These are phyloP conservation scores for Salix koriyanagi DNA, from an alignment of 345 rosid genomes.

Conservation along the genomic window DNA sequence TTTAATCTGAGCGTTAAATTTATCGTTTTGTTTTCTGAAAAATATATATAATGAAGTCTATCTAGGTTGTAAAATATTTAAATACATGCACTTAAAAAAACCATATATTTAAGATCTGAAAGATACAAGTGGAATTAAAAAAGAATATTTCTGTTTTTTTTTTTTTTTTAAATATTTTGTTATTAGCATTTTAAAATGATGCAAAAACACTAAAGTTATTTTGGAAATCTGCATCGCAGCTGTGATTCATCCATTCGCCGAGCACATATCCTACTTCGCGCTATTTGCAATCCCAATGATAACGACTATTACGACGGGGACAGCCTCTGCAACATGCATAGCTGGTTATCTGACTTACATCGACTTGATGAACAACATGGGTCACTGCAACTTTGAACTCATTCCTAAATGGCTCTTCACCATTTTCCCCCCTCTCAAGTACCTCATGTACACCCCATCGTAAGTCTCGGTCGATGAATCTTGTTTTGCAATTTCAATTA, in stretches of 20 bases:
- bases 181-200: too few relatives aligned
- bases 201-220: too few relatives aligned
- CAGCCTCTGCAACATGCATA: slow-evolving; percentile 21
- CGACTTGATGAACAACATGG: slow-evolving; percentile 81
- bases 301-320: slow-evolving; percentile 25
- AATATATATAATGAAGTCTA: too few relatives aligned
- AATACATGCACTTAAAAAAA: too few relatives aligned
- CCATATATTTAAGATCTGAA: too few relatives aligned
- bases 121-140: too few relatives aligned
- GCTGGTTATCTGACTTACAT: slow-evolving; percentile 40
- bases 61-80: too few relatives aligned
- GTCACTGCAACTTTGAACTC: slow-evolving; percentile 85
- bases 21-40: too few relatives aligned
- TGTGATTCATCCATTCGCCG: slow-evolving; percentile 80
- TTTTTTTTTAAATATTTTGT: too few relatives aligned
- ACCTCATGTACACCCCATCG: slow-evolving; percentile 68
- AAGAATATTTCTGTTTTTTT: too few relatives aligned
- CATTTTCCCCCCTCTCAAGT: slow-evolving; percentile 63
- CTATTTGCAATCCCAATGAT: slow-evolving; percentile 46
- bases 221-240: slow-evolving; percentile 35
- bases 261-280: slow-evolving; percentile 45
- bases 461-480: slow-evolving; percentile 20
- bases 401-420: slow-evolving; percentile 52
- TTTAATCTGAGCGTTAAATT: too few relatives aligned
- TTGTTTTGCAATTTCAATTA: not conserved